Conservation (phyloP, 345 rosid species). For the Excoecaria cochinchinensis region DNA sequence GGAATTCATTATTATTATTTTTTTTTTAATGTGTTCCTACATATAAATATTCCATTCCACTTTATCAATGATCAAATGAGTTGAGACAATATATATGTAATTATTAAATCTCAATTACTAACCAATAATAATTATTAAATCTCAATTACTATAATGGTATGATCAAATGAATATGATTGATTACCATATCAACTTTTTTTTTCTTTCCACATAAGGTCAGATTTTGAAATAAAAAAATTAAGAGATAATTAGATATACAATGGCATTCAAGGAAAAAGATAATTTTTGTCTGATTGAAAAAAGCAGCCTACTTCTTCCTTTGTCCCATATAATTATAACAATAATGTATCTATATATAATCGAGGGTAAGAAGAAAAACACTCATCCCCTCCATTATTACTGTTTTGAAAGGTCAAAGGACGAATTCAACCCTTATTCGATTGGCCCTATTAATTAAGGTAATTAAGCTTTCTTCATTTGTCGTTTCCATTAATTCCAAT, state of each 20-base stretch:
- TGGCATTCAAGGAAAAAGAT: neutral
- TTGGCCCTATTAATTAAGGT: neutral
- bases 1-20: neutral
- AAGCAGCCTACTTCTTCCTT: neutral
- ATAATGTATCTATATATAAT: neutral
- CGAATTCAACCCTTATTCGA: too few species aligned
- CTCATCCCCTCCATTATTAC: neutral
- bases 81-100: neutral
- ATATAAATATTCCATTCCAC: neutral
- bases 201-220: neutral
- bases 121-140: neutral
- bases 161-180: neutral
- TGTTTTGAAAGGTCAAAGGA: too few species aligned
- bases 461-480: neutral
- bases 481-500: neutral
- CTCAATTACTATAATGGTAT: neutral
- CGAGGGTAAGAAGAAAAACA: neutral
- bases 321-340: neutral
- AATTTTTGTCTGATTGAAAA: conserved; percentile 5
- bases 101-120: neutral
- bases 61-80: neutral
- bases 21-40: neutral
- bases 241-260: neutral
- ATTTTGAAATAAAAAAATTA: neutral
- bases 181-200: too few species aligned